Evolutionary conservation across 441 rosid genomes (phyloP), one percentile per base, ranked within the genome.

Genomic region (Euphorbia corollata): DNA sequence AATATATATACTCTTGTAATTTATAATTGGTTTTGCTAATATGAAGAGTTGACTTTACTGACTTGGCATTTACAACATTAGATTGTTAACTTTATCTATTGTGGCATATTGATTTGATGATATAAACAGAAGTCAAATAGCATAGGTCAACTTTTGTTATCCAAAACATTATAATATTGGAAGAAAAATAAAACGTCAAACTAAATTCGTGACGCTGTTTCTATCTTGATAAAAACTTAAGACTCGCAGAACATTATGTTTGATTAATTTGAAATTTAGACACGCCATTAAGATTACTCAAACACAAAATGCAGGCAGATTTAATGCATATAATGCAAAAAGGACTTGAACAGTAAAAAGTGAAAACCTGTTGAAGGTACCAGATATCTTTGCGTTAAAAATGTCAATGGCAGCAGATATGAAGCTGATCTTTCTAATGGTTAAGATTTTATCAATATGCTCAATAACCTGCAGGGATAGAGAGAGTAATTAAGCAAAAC

Each of bases 381-480:
- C 99, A 43, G 99, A 93, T 79, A 90, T 80, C 84, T 93, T 93
- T 71, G 99, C 96, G 55, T 64, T 73, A 83, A 93, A 93, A 74
- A 90, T 85, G 77, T 90, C 97, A 64, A 54, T 51, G 41, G 99
- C 97, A 51, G 89, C 95, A 60, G 87, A 80, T 70, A 90, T 75
- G 71, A 89, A 93, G 81, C 90, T 86, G 81, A 90, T 84, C 75
- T 87, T 87, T 75, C 95, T 83, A 70, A 81, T 71, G 12, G 81
- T 69, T 41, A 83, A 82, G 64, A 93, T 83, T 83, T 93, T 90
- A 59, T 93, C 97, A 66, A 90, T 75, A 74, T 93, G 89, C 41
- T 84, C 84, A 70, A 89, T 81, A 68, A 90, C 83, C 99, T 93
- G 88, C 75, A 74, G 62, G 67, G 34, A 68, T 36, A 70, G 69